phyloP scores from a whole-genome alignment of 306 rosid species.

The Sophora flavescens region DNA sequence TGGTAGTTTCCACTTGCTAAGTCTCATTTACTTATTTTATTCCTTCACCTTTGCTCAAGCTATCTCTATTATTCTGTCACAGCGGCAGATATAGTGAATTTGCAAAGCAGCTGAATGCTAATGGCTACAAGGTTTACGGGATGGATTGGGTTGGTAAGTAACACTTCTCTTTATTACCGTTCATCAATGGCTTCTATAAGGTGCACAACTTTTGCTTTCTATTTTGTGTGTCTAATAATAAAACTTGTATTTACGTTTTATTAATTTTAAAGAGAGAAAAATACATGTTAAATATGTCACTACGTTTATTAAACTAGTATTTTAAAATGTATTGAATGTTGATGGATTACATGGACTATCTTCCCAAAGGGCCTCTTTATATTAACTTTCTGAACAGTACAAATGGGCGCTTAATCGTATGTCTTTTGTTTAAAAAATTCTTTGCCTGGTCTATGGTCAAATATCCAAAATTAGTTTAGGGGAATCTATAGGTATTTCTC shows the following conservation, averaged over 20 bases:
- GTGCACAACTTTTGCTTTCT: too few species aligned
- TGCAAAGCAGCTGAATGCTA: conserved; percentile 84
- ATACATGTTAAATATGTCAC: too few species aligned
- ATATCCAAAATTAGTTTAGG: too few species aligned
- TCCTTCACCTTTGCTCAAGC: conserved; percentile 35
- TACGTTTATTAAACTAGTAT: too few species aligned
- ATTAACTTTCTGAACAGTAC: background rate
- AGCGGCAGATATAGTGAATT: conserved; percentile 84
- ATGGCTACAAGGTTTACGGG: conserved; percentile 87
- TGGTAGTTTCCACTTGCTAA: background rate
- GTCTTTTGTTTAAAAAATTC: background rate
- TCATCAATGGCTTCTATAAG: too few species aligned
- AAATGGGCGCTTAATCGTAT: background rate
- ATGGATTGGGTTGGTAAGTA: conserved; percentile 98
- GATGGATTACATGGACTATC: background rate
- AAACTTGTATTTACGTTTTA: too few species aligned
- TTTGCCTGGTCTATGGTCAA: background rate
- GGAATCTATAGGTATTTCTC: background rate
- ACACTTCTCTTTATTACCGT: background rate
- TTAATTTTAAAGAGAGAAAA: too few species aligned
- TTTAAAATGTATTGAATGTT: too few species aligned
- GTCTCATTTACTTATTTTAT: conserved; percentile 19
- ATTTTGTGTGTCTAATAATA: too few species aligned
- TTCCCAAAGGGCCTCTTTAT: too few species aligned
- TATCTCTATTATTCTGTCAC: conserved; percentile 45